Evolutionary conservation across 352 stramenopile species (phyloP).

Genomic region (Phytophthora uliginosa): DNA sequence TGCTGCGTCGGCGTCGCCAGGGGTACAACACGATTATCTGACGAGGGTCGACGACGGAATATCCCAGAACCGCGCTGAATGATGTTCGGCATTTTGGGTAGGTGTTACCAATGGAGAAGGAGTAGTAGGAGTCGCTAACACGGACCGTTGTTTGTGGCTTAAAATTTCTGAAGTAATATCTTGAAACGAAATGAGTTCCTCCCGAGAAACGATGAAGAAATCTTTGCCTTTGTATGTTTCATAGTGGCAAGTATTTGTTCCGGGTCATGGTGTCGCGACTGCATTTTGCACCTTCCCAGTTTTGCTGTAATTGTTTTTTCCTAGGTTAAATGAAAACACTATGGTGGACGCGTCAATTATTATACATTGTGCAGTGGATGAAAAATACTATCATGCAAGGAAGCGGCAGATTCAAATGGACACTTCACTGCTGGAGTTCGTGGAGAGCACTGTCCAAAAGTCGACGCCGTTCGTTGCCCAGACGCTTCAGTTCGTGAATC

Average conservation of each 20-base stretch:
- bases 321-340: not conserved
- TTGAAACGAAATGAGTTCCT: not conserved
- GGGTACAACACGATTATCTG: slow-evolving; percentile 65
- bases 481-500: slow-evolving; percentile 29
- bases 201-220: slow-evolving; percentile 5
- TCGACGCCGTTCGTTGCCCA: slow-evolving; percentile 26
- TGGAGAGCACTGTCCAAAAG: slow-evolving; percentile 39
- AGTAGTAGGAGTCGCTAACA: not conserved
- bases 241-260: slow-evolving; percentile 2
- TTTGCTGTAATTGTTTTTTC: not conserved
- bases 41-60: slow-evolving; percentile 2
- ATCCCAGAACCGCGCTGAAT: slow-evolving; percentile 6
- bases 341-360: slow-evolving; percentile 12
- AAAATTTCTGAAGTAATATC: slow-evolving; percentile 16
- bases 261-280: slow-evolving; percentile 1
- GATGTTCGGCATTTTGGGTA: slow-evolving; percentile 17
- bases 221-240: slow-evolving; percentile 22
- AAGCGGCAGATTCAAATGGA: not conserved
- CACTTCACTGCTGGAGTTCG: slow-evolving; percentile 30
- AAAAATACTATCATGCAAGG: slow-evolving; percentile 12
- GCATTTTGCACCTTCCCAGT: not conserved
- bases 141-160: slow-evolving; percentile 1
- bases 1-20: slow-evolving; percentile 43
- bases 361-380: slow-evolving; percentile 17
- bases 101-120: not conserved